phyloP scores from a whole-genome alignment of 768 basidiomycete genomes.

The Amanita pallidorosea region DNA sequence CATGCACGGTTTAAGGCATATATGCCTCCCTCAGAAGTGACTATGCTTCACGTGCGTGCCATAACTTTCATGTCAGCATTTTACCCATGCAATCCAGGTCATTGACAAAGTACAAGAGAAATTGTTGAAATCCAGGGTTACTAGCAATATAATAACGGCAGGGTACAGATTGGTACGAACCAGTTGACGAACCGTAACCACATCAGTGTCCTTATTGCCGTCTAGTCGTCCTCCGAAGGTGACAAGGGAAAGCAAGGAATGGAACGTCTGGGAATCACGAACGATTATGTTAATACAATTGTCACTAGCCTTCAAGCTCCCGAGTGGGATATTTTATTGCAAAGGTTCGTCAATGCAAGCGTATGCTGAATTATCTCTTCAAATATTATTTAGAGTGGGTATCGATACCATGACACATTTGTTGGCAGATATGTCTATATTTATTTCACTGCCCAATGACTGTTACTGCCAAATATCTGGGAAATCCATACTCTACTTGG shows the following conservation, averaged over 20 bases:
- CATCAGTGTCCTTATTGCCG: background rate
- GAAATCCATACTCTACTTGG: conserved; percentile 39
- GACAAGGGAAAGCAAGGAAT: conserved; percentile 29
- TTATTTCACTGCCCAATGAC: conserved; percentile 68
- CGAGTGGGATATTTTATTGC: conserved; percentile 57
- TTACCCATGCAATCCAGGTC: conserved; percentile 26
- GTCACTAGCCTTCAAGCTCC: conserved; percentile 51
- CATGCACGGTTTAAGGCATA: background rate
- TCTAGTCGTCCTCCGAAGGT: conserved; percentile 20
- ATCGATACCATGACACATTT: conserved; percentile 70
- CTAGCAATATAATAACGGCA: conserved; percentile 49
- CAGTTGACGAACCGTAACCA: background rate
- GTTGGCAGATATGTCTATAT: conserved; percentile 64
- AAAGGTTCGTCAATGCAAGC: conserved; percentile 32
- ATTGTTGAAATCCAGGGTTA: conserved; percentile 32
- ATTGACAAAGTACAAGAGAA: conserved; percentile 51
- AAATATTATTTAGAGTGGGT: conserved; percentile 58
- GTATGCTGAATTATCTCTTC: background rate
- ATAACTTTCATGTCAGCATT: background rate
- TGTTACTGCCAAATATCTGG: conserved; percentile 83
- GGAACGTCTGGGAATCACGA: conserved; percentile 35
- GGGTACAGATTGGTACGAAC: conserved; percentile 56
- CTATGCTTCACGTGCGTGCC: conserved; percentile 30
- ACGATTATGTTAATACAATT: conserved; percentile 65
- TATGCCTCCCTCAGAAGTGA: conserved; percentile 25